Base-by-base conservation (phyloP, 192 early-diverging fungal genomes). In the Thoreauomyces humboldtii region DNA sequence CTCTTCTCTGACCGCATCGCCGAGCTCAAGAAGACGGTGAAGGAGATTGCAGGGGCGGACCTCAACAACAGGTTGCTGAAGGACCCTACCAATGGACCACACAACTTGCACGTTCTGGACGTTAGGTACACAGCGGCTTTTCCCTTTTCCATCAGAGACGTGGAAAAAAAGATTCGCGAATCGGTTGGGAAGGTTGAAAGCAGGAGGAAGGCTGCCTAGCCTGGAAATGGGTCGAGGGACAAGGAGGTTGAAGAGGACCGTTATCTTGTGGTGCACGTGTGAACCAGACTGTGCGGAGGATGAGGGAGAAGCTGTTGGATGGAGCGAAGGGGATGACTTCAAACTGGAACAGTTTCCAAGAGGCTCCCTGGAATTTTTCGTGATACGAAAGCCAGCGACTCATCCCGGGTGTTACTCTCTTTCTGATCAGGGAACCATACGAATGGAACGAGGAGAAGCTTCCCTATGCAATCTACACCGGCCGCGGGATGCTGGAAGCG, bases 391-490 rank as follows among this genome's bases (percentile, higher is more conserved):
- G 7, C 25, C 21, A 55, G 21, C 6, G 11, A 7, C 11, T 33
- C 6, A 32, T 33, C 53, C 28, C 32, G 53, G 7, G 9, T 24
- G 33, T n/a, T 11, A 6, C 35, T 37, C 4, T 58, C 4, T 38
- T n/a, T 21, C 9, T 38, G 4, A 36, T 17, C 34, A 73, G 76
- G 34, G 80, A 78, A 57, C 74, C 80, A 17, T 63, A 73, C 52
- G 80, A 81, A 53, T 81, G 76, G 76, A 81, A 81, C 45, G 71
- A 76, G 46, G 69, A 68, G 17, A 64, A 73, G 34, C 70, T 81
- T 48, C 76, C 80, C 7, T 31, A 69, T 44, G 76, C 80, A 11
- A 64, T 59, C 32, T 81, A 81, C 74, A 78, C 74, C 19, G 75
- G 76, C 27, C 64, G 74, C 22, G 80, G 80, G 29, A 65, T 44